Base-by-base conservation (phyloP, 1,284 basidiomycete genomes). In the Farysia itapuensis region DNA sequence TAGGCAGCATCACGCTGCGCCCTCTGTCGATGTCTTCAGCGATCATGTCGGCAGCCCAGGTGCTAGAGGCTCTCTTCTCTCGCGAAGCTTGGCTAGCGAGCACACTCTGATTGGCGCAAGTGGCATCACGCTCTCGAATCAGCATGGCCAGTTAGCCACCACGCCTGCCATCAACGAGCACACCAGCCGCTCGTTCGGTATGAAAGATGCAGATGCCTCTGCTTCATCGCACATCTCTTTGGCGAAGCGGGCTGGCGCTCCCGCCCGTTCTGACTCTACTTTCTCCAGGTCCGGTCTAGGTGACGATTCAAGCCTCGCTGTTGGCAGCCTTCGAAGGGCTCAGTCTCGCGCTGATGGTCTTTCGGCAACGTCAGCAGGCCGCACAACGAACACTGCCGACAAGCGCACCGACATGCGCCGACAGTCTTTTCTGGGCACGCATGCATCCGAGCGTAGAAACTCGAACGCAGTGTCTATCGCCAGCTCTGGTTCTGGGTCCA, bases 21-120 rank as follows among this genome's bases (percentile, higher is more conserved):
- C 67, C 14, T 67, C 64, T 4, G 44, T 67, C 39, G 59, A 68
- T 21, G 43, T 63, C 9, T 61, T 61, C 29, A 43, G 32, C 35
- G 64, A 69, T 14, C 43, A 54, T 18, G 49, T 60, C 18, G 50
- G 49, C 42, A 70, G 66, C 33, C 60, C 63, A 7, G 25, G 31
- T 21, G 16, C 45, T n/a, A 15, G 41, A 30, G 51, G 50, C 18
- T 49, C 49, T 33, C 30, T 58, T 19, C 51, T 63, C 2, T 54
- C 58, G 9, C 49, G 56, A 25, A 68, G 66, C 25, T 38, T 64
- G 2, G 57, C 64, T 3, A 67, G 63, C 46, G 67, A 65, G 33
- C 43, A 54, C 37, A 68, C 67, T 5, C 46, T 65, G 15, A 51
- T 54, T 35, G 67, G 57, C 13, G 52, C 57, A 5, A 70, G 65